Conservation (phyloP, 202 grass and related monocot species). For the Zoysia matrella region DNA sequence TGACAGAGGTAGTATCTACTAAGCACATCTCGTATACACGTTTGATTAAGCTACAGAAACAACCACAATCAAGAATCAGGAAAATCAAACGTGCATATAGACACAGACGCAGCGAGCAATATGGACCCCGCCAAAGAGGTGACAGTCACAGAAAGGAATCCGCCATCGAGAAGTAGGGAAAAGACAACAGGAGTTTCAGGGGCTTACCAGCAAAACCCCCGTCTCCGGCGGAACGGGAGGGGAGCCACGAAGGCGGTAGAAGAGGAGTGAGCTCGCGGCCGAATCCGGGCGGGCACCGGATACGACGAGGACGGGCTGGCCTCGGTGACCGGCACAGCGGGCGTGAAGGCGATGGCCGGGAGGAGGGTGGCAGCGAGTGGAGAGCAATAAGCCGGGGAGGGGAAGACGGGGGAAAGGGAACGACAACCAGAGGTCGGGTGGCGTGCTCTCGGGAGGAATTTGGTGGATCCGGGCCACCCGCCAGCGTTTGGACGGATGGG, state of each 20-base stretch:
- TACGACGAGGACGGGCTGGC: no score
- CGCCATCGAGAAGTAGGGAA: background rate
- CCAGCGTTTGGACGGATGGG: slow-evolving; percentile 19
- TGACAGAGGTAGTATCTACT: no score
- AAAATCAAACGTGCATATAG: slow-evolving; percentile 1
- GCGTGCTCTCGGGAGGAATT: background rate
- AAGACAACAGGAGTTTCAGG: background rate
- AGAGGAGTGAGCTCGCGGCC: no score
- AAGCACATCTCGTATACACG: background rate
- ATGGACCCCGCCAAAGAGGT: no score
- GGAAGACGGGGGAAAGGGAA: background rate
- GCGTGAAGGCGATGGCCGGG: background rate
- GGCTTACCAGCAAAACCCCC: slow-evolving; percentile 28
- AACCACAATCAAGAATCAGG: background rate
- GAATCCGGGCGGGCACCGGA: no score
- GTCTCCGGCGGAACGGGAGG: background rate
- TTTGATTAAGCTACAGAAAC: slow-evolving; percentile 4
- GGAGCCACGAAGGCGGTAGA: background rate
- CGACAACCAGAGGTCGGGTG: no score
- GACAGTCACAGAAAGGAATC: background rate
- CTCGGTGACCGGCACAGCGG: background rate
- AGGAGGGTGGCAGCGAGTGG: slow-evolving; percentile 3
- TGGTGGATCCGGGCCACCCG: slow-evolving; percentile 21
- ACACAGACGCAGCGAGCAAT: no score
- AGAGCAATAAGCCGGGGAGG: background rate